Base-by-base conservation (phyloP, 2,329 filamentous ascomycete species). In the Fusarium pilosicola region DNA sequence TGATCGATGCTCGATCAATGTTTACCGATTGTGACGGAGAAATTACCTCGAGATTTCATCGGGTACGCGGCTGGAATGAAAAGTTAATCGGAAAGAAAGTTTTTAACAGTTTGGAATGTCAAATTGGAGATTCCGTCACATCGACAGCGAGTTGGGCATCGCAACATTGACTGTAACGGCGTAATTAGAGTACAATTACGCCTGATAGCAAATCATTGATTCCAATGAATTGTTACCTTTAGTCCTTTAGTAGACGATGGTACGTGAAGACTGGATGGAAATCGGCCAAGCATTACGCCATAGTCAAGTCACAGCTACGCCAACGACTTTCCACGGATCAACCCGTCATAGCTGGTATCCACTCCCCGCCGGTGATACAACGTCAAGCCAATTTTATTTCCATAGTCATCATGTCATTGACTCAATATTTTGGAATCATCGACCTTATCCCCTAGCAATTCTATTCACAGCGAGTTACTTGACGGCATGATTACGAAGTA, bases 321-420 rank as follows among this genome's bases (percentile, higher is more conserved):
- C 48, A 64, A 54, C 28, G 30, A 59, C 30, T 48, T 15, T 2
- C 0, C 6, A 22, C 36, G 10, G 45, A 49, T 68, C 58, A 26
- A 54, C 48, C 59, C 32, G 30, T 42, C 45, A 48, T 28, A 28
- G 4, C 9, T 7, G 0, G 32, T 12, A 30, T 14, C 61, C 59
- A 57, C 44, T 66, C 39, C 61, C 62, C 67, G 20, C 34, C 59
- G 51, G 59, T 30, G 30, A 70, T 70, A 70, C 45, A 22, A 65
- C 67, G n/a, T 59, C 20, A 22, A 18, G 26, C 17, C 17, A 24
- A 7, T 20, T 38, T 58, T 54, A 59, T 70, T 45, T 6, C 51
- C 61, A 49, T 20, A 58, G 45, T 70, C 66, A 51, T 66, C 28
- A 45, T 70, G 68, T 70, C 68, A 71, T 71, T 57, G 68, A 71